Conservation (phyloP, 345 rosid genomes). For the Noccaea bulbosa region DNA sequence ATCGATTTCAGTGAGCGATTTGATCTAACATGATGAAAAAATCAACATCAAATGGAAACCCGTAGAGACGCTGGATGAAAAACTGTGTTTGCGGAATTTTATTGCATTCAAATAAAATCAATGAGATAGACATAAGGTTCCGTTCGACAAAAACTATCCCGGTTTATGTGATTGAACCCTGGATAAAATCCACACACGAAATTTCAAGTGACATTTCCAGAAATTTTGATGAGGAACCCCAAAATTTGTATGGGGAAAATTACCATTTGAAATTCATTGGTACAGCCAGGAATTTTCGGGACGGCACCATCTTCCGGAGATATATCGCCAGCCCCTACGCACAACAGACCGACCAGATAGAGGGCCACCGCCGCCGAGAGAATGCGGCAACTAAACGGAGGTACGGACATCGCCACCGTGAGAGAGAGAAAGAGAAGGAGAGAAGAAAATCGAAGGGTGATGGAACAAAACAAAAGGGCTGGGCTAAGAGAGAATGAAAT, state of each 20-base stretch:
- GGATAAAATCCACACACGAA: not conserved
- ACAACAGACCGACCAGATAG: constrained; percentile 19
- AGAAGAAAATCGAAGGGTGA: not conserved
- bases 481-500: constrained; percentile 3
- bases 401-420: constrained; percentile 41
- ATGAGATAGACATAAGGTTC: not conserved
- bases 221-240: not conserved
- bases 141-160: not conserved
- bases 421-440: not conserved
- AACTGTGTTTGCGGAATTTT: not conserved
- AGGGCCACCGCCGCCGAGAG: constrained; percentile 29
- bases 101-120: not conserved
- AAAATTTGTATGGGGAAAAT: not conserved
- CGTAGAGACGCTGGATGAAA: not conserved
- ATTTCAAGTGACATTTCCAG: too few species aligned
- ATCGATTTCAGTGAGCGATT: not conserved
- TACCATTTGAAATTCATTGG: constrained; percentile 43
- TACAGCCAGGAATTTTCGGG: constrained; percentile 38
- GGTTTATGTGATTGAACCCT: constrained; percentile 4
- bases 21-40: not conserved
- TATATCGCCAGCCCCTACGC: constrained; percentile 26
- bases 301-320: constrained; percentile 17
- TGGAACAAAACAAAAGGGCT: not conserved
- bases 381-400: constrained; percentile 38
- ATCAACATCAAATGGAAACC: not conserved